Evolutionary conservation across 306 rosid genomes (phyloP), one percentile per base, ranked within the genome.

Genomic region (Calophaca sinica): DNA sequence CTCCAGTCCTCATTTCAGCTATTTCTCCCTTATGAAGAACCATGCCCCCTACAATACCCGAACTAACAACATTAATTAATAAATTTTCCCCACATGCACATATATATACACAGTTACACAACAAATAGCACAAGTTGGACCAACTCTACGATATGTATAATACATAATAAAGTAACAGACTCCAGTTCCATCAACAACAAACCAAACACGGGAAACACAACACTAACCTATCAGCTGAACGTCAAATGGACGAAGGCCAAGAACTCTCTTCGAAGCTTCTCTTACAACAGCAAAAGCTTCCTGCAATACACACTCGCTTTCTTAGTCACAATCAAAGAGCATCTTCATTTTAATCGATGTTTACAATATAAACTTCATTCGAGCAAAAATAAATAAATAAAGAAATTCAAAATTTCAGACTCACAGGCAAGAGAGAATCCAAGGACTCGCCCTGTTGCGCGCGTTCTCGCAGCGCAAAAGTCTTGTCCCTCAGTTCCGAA

Each of bases 1-100:
- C 99, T 80, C 99, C 99, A 2, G 99, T 94, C 80, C 92, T 90
- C 99, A 94, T 94, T 83, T 94, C 99, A 59, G 99, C 97, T 77
- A 94, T 94, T 78, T 91, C 93, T 71, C 97, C 99, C 87, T 94
- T 90, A 59, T 94, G 96, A 85, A 94, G 99, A 84, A 94, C 99
- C 82, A 92, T 86, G 54, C 99, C 97, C 73, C 99, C 98, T 93
- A 67, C 72, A 81, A 15, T 36, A 85, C 35, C 75, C 70, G 49
- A 72, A 81, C 52, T 38, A 28, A 79, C 32, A 41, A 44, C 33
- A 69, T 61, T 7, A 11, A 69, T 61, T 7, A 11, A 74, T 4
- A 57, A 46, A 29, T 41, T 41, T 29, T 11, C 42, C 74, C 11
- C 28, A 46, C 2, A 8, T 4, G 6, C 31, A 42, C 44, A 39